Evolutionary conservation across 495 filamentous ascomycete species (phyloP).

Genomic region (Lepraria neglecta): DNA sequence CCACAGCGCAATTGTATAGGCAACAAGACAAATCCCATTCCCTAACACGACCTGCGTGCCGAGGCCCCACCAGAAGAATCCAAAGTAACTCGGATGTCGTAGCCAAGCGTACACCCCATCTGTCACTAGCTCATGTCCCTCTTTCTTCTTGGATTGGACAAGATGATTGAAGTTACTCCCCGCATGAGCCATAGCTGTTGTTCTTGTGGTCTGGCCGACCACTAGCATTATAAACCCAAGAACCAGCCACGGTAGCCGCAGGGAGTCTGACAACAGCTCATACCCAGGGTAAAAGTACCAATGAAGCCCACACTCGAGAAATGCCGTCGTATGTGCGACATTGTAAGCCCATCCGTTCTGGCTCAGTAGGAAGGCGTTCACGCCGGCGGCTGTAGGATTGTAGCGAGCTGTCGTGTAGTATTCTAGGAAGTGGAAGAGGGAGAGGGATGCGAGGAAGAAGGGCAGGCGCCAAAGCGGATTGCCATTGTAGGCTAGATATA

Average conservation of each 20-base stretch:
- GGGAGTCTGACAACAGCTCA: constrained; percentile 9
- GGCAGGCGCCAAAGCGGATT: constrained; percentile 71
- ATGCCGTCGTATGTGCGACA: constrained; percentile 67
- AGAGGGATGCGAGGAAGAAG: constrained; percentile 70
- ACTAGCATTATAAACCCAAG: constrained; percentile 58
- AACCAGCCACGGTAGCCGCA: constrained; percentile 30
- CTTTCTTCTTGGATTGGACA: constrained; percentile 59
- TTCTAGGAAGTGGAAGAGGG: constrained; percentile 91
- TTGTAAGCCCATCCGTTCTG: constrained; percentile 81
- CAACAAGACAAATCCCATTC: constrained; percentile 69
- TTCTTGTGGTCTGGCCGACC: constrained; percentile 66
- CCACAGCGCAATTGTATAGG: constrained; percentile 72
- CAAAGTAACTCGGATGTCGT: constrained; percentile 89
- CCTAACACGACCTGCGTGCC: constrained; percentile 88
- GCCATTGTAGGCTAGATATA: constrained; percentile 39
- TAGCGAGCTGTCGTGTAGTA: constrained; percentile 80
- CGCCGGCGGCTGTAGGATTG: constrained; percentile 66
- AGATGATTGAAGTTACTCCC: constrained; percentile 89
- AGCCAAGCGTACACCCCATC: constrained; percentile 57
- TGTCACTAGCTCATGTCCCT: constrained; percentile 72
- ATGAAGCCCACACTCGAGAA: constrained; percentile 62
- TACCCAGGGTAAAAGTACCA: constrained; percentile 49
- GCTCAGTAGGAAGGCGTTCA: constrained; percentile 75
- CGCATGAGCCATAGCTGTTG: constrained; percentile 78
- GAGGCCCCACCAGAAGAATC: constrained; percentile 97